Evolutionary conservation across 2,329 filamentous ascomycete genomes (phyloP).

Genomic region (Sclerotinia nivalis): DNA sequence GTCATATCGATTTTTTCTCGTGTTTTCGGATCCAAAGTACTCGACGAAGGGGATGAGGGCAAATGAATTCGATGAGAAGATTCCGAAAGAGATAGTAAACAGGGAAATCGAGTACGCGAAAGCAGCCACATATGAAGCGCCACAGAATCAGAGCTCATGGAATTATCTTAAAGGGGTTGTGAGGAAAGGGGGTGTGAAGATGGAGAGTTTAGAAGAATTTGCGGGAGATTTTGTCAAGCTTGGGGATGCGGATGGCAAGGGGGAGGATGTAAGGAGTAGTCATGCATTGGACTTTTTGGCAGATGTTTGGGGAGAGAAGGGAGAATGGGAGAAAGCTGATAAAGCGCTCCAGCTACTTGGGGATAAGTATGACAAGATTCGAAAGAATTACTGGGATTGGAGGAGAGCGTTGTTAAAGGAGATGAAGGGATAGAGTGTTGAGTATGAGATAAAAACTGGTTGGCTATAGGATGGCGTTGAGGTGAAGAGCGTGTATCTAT

Average conservation of each 20-base stretch:
- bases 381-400: slow-evolving; percentile 92
- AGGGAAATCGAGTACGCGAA: slow-evolving; percentile 75
- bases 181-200: slow-evolving; percentile 59
- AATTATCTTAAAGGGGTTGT: slow-evolving; percentile 83
- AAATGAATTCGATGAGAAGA: slow-evolving; percentile 54
- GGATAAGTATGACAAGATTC: slow-evolving; percentile 86
- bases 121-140: slow-evolving; percentile 72
- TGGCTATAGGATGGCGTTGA: slow-evolving; percentile 1
- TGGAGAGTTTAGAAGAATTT: slow-evolving; percentile 51
- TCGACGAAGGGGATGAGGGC: slow-evolving; percentile 51
- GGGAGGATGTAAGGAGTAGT: slow-evolving; percentile 58
- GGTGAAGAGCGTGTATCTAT: background rate
- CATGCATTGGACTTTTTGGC: slow-evolving; percentile 72
- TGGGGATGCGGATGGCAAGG: slow-evolving; percentile 41
- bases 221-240: slow-evolving; percentile 53
- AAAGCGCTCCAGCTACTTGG: slow-evolving; percentile 72
- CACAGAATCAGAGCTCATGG: slow-evolving; percentile 94
- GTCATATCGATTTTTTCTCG: slow-evolving; percentile 95
- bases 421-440: slow-evolving; percentile 6
- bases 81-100: slow-evolving; percentile 65
- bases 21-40: slow-evolving; percentile 65
- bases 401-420: slow-evolving; percentile 45
- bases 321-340: slow-evolving; percentile 62
- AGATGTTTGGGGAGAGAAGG: slow-evolving; percentile 59
- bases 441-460: background rate